Conservation (phyloP, 192 early-diverging fungal genomes). For the Coemansia sp. region DNA sequence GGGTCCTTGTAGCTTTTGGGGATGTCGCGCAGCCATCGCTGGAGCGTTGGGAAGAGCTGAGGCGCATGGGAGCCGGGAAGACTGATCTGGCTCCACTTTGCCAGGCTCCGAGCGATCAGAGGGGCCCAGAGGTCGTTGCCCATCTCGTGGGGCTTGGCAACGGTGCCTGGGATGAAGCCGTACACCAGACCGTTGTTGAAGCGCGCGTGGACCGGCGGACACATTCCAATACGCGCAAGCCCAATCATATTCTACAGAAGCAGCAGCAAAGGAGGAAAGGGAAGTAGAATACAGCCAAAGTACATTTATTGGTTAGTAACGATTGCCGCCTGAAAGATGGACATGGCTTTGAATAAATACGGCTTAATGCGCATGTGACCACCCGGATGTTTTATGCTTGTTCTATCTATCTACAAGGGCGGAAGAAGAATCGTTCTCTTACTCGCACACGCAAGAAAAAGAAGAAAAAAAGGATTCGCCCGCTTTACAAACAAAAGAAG, state of each 20-base stretch:
- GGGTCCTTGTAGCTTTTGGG: slow-evolving; percentile 26
- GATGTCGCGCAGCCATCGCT: slow-evolving; percentile 46
- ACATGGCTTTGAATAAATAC: too few species aligned
- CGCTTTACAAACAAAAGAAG: too few species aligned
- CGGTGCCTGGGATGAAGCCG: slow-evolving; percentile 78
- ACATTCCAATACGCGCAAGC: slow-evolving; percentile 67
- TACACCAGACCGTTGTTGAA: slow-evolving; percentile 94
- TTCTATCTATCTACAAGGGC: background rate
- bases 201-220: slow-evolving; percentile 78
- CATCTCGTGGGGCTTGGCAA: slow-evolving; percentile 76
- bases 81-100: slow-evolving; percentile 77
- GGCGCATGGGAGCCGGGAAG: slow-evolving; percentile 52
- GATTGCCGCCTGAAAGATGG: background rate
- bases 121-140: slow-evolving; percentile 66
- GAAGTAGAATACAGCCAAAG: background rate
- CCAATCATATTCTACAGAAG: slow-evolving; percentile 73
- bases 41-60: slow-evolving; percentile 37
- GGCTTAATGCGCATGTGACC: too few species aligned
- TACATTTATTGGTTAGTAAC: background rate
- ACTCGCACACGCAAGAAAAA: background rate
- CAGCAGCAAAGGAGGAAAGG: background rate
- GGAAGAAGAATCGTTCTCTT: background rate
- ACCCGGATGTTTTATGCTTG: background rate
- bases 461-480: too few species aligned
- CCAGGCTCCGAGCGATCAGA: slow-evolving; percentile 77